Evolutionary conservation across 768 basidiomycete species (phyloP).

Genomic region (Amanita polypyramis): DNA sequence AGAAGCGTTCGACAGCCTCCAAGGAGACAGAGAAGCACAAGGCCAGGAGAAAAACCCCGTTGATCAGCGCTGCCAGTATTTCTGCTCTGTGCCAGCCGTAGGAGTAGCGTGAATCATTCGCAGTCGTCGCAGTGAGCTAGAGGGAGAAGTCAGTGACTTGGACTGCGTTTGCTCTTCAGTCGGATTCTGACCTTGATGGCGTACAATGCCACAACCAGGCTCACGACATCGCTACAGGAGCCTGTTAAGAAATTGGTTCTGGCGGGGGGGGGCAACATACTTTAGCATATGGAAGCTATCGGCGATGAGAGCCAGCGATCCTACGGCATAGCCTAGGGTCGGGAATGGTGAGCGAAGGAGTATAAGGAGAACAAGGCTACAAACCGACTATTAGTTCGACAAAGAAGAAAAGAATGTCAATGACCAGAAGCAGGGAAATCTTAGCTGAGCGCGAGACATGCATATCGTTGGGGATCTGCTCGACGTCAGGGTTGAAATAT

Average conservation of each 20-base stretch:
- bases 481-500: no score
- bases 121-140: constrained; percentile 54
- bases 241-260: constrained; percentile 8
- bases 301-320: constrained; percentile 89
- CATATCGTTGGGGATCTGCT: constrained; percentile 17
- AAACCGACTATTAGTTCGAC: constrained; percentile 74
- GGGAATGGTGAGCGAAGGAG: constrained; percentile 11
- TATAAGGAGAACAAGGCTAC: constrained; percentile 11
- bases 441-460: constrained; percentile 56
- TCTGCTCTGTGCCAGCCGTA: constrained; percentile 99
- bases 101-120: constrained; percentile 69
- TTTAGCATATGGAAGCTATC: constrained; percentile 99
- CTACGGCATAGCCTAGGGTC: constrained; percentile 92
- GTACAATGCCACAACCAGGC: constrained; percentile 61
- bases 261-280: constrained; percentile 31
- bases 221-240: constrained; percentile 81
- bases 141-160: constrained; percentile 6
- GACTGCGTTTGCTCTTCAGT: background rate
- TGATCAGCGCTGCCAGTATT: constrained; percentile 88
- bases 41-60: constrained; percentile 94
- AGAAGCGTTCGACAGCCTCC: constrained; percentile 88
- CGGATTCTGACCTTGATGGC: constrained; percentile 61
- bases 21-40: constrained; percentile 93
- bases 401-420: constrained; percentile 83
- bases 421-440: constrained; percentile 67